Conservation (phyloP, 2,329 filamentous ascomycete genomes). For the Monilinia fructigena region DNA sequence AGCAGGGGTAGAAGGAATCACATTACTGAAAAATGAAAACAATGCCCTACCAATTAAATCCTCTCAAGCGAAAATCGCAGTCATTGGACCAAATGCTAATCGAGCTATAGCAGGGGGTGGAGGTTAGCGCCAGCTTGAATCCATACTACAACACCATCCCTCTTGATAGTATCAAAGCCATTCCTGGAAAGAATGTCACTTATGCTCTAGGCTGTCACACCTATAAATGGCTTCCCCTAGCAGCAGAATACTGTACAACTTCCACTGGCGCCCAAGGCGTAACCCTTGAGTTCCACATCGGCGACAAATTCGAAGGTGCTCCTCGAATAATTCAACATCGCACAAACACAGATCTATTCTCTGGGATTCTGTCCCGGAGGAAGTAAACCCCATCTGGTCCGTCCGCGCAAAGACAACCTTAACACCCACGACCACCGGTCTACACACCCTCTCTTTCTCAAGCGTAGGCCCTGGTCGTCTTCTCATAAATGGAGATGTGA, state of each 20-base stretch:
- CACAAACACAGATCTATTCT: slow-evolving; percentile 66
- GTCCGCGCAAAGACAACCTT: slow-evolving; percentile 51
- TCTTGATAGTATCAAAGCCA: slow-evolving; percentile 58
- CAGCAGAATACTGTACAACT: slow-evolving; percentile 57
- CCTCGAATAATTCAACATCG: slow-evolving; percentile 58
- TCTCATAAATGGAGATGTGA: slow-evolving; percentile 57
- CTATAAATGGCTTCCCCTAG: slow-evolving; percentile 64
- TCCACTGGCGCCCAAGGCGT: slow-evolving; percentile 59
- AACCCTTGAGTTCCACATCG: slow-evolving; percentile 62
- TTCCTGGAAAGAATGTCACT: slow-evolving; percentile 54
- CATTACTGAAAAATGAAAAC: slow-evolving; percentile 62
- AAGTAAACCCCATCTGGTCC: slow-evolving; percentile 63
- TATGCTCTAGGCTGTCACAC: slow-evolving; percentile 64
- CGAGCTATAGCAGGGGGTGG: slow-evolving; percentile 66
- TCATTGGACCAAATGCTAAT: slow-evolving; percentile 68
- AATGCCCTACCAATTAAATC: slow-evolving; percentile 57
- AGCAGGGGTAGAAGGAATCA: slow-evolving; percentile 61
- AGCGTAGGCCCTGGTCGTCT: slow-evolving; percentile 64
- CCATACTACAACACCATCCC: slow-evolving; percentile 67
- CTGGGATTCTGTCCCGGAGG: slow-evolving; percentile 65
- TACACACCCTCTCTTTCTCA: slow-evolving; percentile 66
- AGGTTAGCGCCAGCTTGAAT: slow-evolving; percentile 64
- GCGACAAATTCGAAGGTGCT: slow-evolving; percentile 60
- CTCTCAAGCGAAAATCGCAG: slow-evolving; percentile 57
- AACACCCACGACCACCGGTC: slow-evolving; percentile 57